Evolutionary conservation across 176 grass and related monocot species (phyloP), one percentile per base, ranked within the genome.

Genomic region (Oryza longistaminata): DNA sequence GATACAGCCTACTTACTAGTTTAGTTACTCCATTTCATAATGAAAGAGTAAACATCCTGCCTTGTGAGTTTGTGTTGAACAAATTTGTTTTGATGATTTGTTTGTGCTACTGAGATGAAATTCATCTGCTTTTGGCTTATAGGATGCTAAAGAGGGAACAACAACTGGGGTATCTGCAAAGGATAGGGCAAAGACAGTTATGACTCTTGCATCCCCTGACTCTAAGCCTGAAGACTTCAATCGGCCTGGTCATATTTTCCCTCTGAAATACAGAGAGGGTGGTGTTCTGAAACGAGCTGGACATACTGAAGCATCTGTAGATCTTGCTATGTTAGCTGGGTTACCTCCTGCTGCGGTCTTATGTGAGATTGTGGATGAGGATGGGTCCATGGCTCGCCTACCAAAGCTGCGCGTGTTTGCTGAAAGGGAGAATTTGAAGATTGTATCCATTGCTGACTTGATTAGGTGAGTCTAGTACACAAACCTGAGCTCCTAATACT

Each of bases 211-310:
- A 65, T 94, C 92, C 58, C 73, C 80, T 61, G 68, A 94, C 35
- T 92, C 94, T 22, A 94, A 90, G 66, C 88, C 94, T 74, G 82
- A 62, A 35, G 94, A 97, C 64, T 92, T 97, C 74, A 94, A 94
- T 68, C 88, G 94, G 16, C 94, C 94, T 67, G 94, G 94, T 31
- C 94, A 97, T 89, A 92, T 97, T 87, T 97, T 97, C 29, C 94
- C 94, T 85, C 79, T 97, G 60, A 97, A 90, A 70, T 97, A 97
- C 73, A 90, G 90, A 87, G 92, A 97, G 35, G 94, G 94, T 31
- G 94, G 94, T 75, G 92, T 97, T 91, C 78, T 97, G 37, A 97
- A 97, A 87, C 89, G 92, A 77, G 94, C 94, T 53, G 94, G 94
- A 67, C 94, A 97, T 66, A 97, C 92, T 8, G 94, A 97, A 79